phyloP scores from a whole-genome alignment of 2,329 filamentous ascomycete genomes.

The Ophiostoma himal-ulmi region DNA sequence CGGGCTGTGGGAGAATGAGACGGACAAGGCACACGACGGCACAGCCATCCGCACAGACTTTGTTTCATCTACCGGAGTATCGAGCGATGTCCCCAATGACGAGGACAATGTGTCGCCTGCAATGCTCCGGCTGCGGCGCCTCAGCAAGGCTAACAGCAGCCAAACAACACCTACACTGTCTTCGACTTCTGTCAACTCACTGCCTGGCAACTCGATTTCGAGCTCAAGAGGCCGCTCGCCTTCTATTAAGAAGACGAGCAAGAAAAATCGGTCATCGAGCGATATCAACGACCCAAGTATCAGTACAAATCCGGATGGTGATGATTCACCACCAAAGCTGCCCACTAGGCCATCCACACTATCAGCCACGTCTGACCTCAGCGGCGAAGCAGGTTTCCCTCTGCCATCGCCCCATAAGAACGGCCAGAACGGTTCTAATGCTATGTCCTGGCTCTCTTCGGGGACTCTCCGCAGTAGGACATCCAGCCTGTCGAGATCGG shows the following conservation, averaged over 20 bases:
- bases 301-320: conserved; percentile 28
- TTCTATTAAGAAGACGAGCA: conserved; percentile 27
- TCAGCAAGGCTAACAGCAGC: conserved; percentile 53
- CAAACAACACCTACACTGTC: conserved; percentile 34
- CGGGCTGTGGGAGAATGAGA: conserved; percentile 65
- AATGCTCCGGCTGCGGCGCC: conserved; percentile 36
- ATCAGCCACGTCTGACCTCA: not conserved
- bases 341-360: conserved; percentile 38
- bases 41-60: conserved; percentile 31
- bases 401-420: conserved; percentile 52
- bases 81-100: conserved; percentile 31
- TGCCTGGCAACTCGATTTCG: conserved; percentile 23
- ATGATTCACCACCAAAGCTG: conserved; percentile 42
- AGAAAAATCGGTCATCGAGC: conserved; percentile 39
- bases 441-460: conserved; percentile 64
- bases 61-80: conserved; percentile 28
- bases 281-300: conserved; percentile 28
- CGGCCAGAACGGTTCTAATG: conserved; percentile 33
- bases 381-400: not conserved
- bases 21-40: conserved; percentile 31
- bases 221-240: not conserved
- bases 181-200: conserved; percentile 42
- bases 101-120: conserved; percentile 34
- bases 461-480: conserved; percentile 42
- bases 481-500: conserved; percentile 29